phyloP scores from a whole-genome alignment of 345 rosid genomes.

The Hevea brasiliensis region DNA sequence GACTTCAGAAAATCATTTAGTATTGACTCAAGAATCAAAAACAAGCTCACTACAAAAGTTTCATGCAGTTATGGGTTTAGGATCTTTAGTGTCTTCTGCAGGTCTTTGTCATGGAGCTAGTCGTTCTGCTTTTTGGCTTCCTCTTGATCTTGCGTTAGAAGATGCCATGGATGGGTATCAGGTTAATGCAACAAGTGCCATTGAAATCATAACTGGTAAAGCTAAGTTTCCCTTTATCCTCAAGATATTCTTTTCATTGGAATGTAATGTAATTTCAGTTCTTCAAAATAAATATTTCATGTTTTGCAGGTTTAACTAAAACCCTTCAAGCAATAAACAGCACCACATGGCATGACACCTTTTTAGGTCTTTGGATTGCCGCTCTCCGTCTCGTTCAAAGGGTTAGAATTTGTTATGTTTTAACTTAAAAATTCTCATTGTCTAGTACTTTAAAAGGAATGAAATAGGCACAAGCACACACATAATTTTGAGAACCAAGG shows the following conservation, averaged over 20 bases:
- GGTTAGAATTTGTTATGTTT: constrained; percentile 33
- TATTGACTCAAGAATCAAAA: constrained; percentile 45
- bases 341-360: constrained; percentile 84
- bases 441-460: background rate
- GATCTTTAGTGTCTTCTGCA: constrained; percentile 56
- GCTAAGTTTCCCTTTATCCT: constrained; percentile 1
- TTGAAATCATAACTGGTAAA: constrained; percentile 68
- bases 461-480: background rate
- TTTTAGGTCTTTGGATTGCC: constrained; percentile 92
- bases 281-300: constrained; percentile 1
- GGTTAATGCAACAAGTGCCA: constrained; percentile 78
- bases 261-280: background rate
- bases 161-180: constrained; percentile 93
- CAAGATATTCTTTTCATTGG: background rate
- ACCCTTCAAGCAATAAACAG: constrained; percentile 79
- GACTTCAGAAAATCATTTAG: constrained; percentile 50
- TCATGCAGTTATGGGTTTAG: constrained; percentile 53
- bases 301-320: constrained; percentile 78
- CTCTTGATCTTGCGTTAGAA: constrained; percentile 86
- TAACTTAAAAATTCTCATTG: background rate
- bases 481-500: too few species aligned
- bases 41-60: constrained; percentile 48
- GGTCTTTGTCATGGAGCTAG: constrained; percentile 70
- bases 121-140: constrained; percentile 82
- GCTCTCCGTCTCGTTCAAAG: constrained; percentile 95